Evolutionary conservation across 176 grass and related monocot genomes (phyloP).

Genomic region (Rhynchospora pubera): DNA sequence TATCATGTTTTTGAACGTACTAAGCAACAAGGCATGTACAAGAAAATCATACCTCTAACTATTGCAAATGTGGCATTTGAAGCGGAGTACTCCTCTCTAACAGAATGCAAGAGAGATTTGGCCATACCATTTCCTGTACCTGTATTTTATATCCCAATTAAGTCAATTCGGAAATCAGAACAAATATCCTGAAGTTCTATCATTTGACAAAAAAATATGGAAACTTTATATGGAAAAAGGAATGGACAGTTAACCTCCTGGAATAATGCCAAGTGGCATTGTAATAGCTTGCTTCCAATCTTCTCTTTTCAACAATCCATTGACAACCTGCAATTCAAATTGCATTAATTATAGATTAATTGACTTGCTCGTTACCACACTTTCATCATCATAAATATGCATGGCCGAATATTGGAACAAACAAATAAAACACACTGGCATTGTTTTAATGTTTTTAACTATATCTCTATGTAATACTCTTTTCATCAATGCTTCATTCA

Average conservation of each 20-base stretch:
- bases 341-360: background rate
- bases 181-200: background rate
- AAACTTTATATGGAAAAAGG: background rate
- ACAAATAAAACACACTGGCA: no score
- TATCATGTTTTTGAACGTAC: background rate
- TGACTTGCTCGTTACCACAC: background rate
- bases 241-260: constrained; percentile 36
- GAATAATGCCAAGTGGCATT: constrained; percentile 63
- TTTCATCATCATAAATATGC: no score
- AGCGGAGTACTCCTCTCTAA: constrained; percentile 37
- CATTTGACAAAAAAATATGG: background rate
- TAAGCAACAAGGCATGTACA: background rate
- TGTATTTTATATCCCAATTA: constrained; percentile 17
- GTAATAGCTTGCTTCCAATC: constrained; percentile 66
- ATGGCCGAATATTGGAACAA: no score
- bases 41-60: constrained; percentile 46
- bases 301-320: constrained; percentile 67
- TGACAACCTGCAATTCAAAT: constrained; percentile 42
- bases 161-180: background rate
- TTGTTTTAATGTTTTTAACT: no score
- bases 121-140: constrained; percentile 89
- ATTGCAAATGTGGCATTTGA: constrained; percentile 67
- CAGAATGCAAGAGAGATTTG: constrained; percentile 70
- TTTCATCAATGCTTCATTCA: no score
- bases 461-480: no score